Conservation (phyloP, 2,329 filamentous ascomycete genomes). For the Pseudocercospora vitis region DNA sequence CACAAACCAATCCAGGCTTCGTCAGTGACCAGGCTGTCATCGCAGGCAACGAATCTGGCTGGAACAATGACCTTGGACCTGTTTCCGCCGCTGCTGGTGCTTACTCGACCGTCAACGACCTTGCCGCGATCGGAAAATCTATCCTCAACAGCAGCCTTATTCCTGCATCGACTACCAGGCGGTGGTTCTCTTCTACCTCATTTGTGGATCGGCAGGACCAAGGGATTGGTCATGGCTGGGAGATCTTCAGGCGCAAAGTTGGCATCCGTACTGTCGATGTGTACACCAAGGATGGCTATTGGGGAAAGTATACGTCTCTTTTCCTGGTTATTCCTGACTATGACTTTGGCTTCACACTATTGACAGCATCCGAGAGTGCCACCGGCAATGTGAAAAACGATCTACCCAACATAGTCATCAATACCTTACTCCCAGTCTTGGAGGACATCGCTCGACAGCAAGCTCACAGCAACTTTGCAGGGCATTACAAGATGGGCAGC, state of each 20-base stretch:
- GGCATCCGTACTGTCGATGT: slow-evolving; percentile 48
- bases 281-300: slow-evolving; percentile 51
- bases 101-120: slow-evolving; percentile 24
- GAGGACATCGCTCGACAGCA: slow-evolving; percentile 34
- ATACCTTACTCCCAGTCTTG: slow-evolving; percentile 29
- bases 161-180: slow-evolving; percentile 41
- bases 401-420: slow-evolving; percentile 26
- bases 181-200: slow-evolving; percentile 48
- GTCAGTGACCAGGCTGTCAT: slow-evolving; percentile 19
- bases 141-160: slow-evolving; percentile 49
- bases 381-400: slow-evolving; percentile 16
- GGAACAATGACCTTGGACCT: slow-evolving; percentile 34
- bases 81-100: slow-evolving; percentile 36
- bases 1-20: slow-evolving; percentile 10
- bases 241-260: slow-evolving; percentile 46
- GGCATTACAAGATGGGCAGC: slow-evolving; percentile 27
- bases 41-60: slow-evolving; percentile 16
- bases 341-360: slow-evolving; percentile 45
- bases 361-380: slow-evolving; percentile 36
- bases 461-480: slow-evolving; percentile 32
- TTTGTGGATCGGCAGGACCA: slow-evolving; percentile 41
- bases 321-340: slow-evolving; percentile 51
- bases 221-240: slow-evolving; percentile 51
- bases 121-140: slow-evolving; percentile 39
- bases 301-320: slow-evolving; percentile 28